Evolutionary conservation across 140 eudicot genomes (phyloP).

Genomic region (Oenanthe javanica): DNA sequence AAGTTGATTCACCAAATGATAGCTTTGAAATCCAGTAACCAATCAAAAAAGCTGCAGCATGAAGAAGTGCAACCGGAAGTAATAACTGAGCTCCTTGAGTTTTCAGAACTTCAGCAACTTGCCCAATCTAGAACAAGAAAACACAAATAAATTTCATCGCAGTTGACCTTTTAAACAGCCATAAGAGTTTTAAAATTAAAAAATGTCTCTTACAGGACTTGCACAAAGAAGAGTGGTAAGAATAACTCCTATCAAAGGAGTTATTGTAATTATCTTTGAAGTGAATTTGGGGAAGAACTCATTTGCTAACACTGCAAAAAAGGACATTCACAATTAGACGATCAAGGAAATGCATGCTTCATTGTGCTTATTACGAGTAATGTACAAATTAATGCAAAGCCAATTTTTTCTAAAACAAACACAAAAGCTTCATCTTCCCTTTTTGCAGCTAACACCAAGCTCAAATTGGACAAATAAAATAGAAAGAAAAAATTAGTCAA

Average conservation of each 20-base stretch:
- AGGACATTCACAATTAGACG: background rate
- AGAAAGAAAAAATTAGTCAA: background rate
- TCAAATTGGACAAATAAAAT: background rate
- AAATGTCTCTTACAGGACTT: slow-evolving; percentile 73
- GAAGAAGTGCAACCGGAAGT: slow-evolving; percentile 76
- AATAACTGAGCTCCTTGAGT: slow-evolving; percentile 79
- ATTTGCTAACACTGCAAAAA: slow-evolving; percentile 61
- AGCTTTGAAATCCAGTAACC: slow-evolving; percentile 84
- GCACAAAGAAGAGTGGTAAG: slow-evolving; percentile 98
- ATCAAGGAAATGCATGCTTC: background rate
- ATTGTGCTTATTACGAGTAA: background rate
- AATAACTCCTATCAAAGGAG: slow-evolving; percentile 91
- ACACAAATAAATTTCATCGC: background rate
- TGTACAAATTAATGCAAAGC: background rate
- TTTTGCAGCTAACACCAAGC: background rate
- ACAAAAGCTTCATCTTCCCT: slow-evolving; percentile 3
- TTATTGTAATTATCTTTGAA: slow-evolving; percentile 75
- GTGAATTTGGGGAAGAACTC: slow-evolving; percentile 94
- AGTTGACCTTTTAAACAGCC: background rate
- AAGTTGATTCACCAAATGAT: slow-evolving; percentile 97
- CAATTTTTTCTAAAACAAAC: background rate
- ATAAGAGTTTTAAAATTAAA: background rate
- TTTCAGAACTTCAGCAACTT: slow-evolving; percentile 91
- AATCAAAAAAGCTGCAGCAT: slow-evolving; percentile 80
- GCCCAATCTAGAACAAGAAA: slow-evolving; percentile 62